Evolutionary conservation across 495 filamentous ascomycete species (phyloP), one percentile per base, ranked within the genome.

Genomic region (Aspergillus taichungensis): DNA sequence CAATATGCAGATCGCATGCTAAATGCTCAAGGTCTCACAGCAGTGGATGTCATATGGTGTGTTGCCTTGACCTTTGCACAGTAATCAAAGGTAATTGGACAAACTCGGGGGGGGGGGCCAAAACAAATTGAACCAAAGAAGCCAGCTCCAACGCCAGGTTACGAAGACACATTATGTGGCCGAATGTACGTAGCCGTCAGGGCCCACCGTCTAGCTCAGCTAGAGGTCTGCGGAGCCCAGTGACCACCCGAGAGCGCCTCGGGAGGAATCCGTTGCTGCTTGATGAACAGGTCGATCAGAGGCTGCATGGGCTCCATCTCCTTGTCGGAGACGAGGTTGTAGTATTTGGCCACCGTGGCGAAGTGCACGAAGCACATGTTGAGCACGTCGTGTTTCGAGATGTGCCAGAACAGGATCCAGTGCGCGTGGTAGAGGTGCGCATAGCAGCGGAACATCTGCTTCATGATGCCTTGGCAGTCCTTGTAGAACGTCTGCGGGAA

Each of bases 311-410:
- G 89, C 76, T 94, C 87, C 59, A 89, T 73, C 59, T 94, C 89
- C 60, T 84, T 80, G 31, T 88, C 84, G 43, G 79, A 78, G 41
- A 95, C 74, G 62, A 95, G 79, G 50, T 82, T 80, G 57, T 88
- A 84, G 24, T 88, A 82, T 49, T 87, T 88, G 42, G 85, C 88
- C 5, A 94, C 89, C 27, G 88, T 83, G 50, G 94, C 75, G 53
- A 94, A 96, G 68, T 94, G 88, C 45, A 88, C 85, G 63, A 95
- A 96, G 67, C 87, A 92, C 62, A 88, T 94, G 74, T 96, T 96
- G 41, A 96, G 76, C 53, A 88, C 82, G 68, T 88, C 86, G 55
- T 87, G 81, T 42, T 84, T 77, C 65, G 81, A 85, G 45, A 90
- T 75, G 54, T 91, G 84, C 71, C 85, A 91, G 66, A 87, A 87